Percentiles rank a stretch among this genome's conserved stretches.
Evolutionary conservation across 1,139 yeast genomes (phyloP).

Genomic region (Nakaseomyces nivariensis): DNA sequence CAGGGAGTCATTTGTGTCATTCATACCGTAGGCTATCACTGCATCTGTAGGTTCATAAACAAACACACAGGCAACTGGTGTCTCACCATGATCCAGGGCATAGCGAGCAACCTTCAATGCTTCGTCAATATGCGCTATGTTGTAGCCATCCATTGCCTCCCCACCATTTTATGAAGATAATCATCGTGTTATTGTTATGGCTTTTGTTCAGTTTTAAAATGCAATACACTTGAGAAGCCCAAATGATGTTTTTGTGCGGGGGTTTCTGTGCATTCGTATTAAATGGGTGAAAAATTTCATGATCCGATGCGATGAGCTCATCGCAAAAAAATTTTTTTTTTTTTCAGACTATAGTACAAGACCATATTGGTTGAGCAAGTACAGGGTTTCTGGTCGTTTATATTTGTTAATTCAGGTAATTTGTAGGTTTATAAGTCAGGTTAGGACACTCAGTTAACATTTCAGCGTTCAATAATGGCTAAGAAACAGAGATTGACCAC

Average conservation of each 20-base stretch:
- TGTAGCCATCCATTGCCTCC: background rate
- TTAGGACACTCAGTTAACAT: too few species aligned
- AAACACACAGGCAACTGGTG: slow-evolving; percentile 68
- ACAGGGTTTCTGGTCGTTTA: too few species aligned
- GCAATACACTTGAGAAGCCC: background rate
- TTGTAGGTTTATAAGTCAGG: too few species aligned
- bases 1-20: slow-evolving; percentile 77
- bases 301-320: slow-evolving; percentile 8
- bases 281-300: slow-evolving; percentile 1
- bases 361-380: too few species aligned
- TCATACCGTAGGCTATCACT: slow-evolving; percentile 71
- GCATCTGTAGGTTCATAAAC: slow-evolving; percentile 35
- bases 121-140: slow-evolving; percentile 34
- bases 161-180: too few species aligned
- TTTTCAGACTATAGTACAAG: background rate
- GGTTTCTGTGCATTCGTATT: background rate
- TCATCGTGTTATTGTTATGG: too few species aligned
- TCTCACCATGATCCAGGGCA: slow-evolving; percentile 50
- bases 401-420: too few species aligned
- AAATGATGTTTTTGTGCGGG: background rate
- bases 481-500: slow-evolving; percentile 33
- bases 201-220: too few species aligned
- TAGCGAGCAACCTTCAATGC: slow-evolving; percentile 46
- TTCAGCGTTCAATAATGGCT: slow-evolving; percentile 28
- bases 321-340: slow-evolving; percentile 8